Conservation (phyloP, 164 flowering plant species). For the Kalanchoe fedtschenkoi region DNA sequence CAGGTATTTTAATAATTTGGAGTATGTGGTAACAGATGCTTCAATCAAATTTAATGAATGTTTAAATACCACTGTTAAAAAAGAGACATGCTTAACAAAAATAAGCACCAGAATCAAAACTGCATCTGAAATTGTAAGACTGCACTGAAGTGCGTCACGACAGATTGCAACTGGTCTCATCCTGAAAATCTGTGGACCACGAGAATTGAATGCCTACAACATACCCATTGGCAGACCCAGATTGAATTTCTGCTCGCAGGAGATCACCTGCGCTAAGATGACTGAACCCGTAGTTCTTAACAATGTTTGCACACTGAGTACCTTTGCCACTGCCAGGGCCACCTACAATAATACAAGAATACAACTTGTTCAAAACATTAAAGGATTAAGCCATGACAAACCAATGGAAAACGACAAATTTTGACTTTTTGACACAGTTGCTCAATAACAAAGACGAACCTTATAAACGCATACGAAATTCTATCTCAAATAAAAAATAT, state of each 20-base stretch:
- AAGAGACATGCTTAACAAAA: too few species aligned
- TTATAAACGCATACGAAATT: too few species aligned
- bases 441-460: too few species aligned
- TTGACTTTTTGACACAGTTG: too few species aligned
- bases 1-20: neutral
- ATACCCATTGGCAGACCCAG: conserved; percentile 6
- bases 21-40: neutral
- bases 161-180: neutral
- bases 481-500: too few species aligned
- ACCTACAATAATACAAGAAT: neutral
- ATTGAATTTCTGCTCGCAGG: conserved; percentile 4
- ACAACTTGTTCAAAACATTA: too few species aligned
- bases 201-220: neutral
- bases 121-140: neutral
- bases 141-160: neutral
- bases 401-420: neutral
- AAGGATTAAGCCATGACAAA: neutral
- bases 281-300: neutral
- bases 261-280: conserved; percentile 5
- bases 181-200: neutral
- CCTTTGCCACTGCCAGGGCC: conserved; percentile 1
- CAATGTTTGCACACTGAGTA: conserved; percentile 1
- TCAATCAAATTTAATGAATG: neutral
- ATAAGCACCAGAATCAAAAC: neutral
- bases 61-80: neutral